These are phyloP conservation scores for Carex parvula DNA, from an alignment of 176 grass and related monocot genomes.

Conservation along the genomic window DNA sequence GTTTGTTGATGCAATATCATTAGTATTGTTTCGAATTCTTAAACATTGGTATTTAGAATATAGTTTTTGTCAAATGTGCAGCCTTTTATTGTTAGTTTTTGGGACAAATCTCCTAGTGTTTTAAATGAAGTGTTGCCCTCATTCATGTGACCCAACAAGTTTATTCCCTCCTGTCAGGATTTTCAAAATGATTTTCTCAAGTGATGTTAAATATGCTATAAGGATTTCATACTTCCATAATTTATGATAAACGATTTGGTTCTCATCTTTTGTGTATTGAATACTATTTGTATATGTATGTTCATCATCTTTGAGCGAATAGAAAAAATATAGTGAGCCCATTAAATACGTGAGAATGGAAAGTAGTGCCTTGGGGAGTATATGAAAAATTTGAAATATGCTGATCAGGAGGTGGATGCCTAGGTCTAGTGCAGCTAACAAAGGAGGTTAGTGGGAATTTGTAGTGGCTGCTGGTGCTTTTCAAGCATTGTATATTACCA, in stretches of 20 bases:
- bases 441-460: constrained; percentile 10
- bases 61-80: constrained; percentile 20
- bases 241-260: background rate
- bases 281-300: too few species aligned
- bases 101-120: background rate
- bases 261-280: too few species aligned
- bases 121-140: background rate
- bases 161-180: background rate
- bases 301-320: too few species aligned
- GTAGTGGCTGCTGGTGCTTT: constrained; percentile 11
- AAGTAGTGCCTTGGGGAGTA: background rate
- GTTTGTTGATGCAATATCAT: constrained; percentile 2
- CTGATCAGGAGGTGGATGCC: background rate
- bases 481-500: background rate
- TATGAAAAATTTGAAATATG: background rate
- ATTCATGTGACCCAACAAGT: background rate
- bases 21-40: constrained; percentile 19
- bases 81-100: background rate
- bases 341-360: background rate
- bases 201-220: background rate
- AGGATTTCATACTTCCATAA: background rate
- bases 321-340: background rate
- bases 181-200: background rate
- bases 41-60: constrained; percentile 14
- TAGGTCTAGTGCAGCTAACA: constrained; percentile 7